Conservation (phyloP, 2,329 filamentous ascomycete genomes). For the Paraphoma chrysanthemicola region DNA sequence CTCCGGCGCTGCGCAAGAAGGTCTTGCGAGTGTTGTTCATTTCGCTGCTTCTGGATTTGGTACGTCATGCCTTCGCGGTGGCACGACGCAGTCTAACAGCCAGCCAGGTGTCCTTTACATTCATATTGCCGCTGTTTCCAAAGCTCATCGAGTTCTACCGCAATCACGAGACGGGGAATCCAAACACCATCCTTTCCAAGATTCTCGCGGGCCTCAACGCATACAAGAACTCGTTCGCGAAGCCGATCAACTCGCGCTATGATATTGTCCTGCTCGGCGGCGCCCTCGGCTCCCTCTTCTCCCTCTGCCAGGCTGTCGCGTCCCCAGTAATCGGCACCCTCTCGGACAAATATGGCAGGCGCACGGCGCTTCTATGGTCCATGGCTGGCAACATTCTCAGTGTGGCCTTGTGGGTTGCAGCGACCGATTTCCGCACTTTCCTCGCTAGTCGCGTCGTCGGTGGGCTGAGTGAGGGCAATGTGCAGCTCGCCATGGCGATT, state of each 20-base stretch:
- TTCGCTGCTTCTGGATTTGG: conserved; percentile 87
- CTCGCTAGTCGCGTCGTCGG: conserved; percentile 91
- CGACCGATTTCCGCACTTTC: conserved; percentile 94
- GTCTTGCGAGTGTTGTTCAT: conserved; percentile 88
- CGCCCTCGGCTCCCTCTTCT: conserved; percentile 92
- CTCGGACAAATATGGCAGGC: conserved; percentile 86
- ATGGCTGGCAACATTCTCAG: conserved; percentile 94
- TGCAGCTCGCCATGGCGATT: conserved; percentile 94
- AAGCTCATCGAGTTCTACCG: conserved; percentile 96
- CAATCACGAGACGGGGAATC: conserved; percentile 71
- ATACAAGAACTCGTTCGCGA: conserved; percentile 92
- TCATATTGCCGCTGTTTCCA: conserved; percentile 95
- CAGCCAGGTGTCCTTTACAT: conserved; percentile 92
- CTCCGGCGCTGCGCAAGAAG: conserved; percentile 69
- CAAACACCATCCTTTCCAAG: conserved; percentile 73
- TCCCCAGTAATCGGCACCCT: conserved; percentile 89
- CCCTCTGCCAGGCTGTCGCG: conserved; percentile 87
- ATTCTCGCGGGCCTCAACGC: conserved; percentile 85
- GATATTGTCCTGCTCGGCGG: conserved; percentile 96
- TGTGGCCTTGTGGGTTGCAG: conserved; percentile 91
- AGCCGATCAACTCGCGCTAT: conserved; percentile 93
- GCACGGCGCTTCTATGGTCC: conserved; percentile 84
- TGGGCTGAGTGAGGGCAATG: conserved; percentile 93
- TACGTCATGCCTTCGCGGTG: conserved; percentile 55
- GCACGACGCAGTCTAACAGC: conserved; percentile 13